Evolutionary conservation across 352 stramenopile genomes (phyloP).

Genomic region (Elongisporangium prolatum): DNA sequence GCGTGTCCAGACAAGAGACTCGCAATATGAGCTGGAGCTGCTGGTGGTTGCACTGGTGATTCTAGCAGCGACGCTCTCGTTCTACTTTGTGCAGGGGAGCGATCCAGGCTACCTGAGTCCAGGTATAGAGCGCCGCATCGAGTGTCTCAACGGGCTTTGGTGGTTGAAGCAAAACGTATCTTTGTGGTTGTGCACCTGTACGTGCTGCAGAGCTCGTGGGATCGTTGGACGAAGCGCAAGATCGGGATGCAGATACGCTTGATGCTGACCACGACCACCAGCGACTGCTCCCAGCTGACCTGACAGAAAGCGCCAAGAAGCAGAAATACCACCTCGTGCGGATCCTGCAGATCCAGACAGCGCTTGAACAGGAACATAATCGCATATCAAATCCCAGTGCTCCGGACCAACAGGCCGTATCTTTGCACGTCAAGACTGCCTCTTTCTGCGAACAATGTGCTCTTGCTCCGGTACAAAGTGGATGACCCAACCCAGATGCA

Average conservation of each 20-base stretch:
- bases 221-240: neutral
- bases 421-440: neutral
- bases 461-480: neutral
- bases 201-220: constrained; percentile 1
- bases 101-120: constrained; percentile 37
- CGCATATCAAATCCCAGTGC: neutral
- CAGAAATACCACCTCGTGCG: constrained; percentile 16
- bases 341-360: constrained; percentile 22
- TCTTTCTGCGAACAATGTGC: neutral
- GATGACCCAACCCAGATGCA: constrained; percentile 7
- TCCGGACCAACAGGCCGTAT: neutral
- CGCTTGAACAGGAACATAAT: constrained; percentile 7
- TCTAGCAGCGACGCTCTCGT: constrained; percentile 7
- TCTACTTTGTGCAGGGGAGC: constrained; percentile 29
- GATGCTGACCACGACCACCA: neutral
- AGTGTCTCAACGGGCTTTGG: neutral
- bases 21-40: neutral
- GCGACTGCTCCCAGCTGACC: neutral
- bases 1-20: neutral
- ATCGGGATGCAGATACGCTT: neutral
- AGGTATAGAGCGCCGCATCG: constrained; percentile 8
- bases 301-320: constrained; percentile 2
- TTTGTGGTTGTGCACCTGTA: neutral
- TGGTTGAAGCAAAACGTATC: neutral
- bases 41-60: neutral